Conservation (phyloP, 495 filamentous ascomycete genomes). For the Aspergillus bertholletiae region DNA sequence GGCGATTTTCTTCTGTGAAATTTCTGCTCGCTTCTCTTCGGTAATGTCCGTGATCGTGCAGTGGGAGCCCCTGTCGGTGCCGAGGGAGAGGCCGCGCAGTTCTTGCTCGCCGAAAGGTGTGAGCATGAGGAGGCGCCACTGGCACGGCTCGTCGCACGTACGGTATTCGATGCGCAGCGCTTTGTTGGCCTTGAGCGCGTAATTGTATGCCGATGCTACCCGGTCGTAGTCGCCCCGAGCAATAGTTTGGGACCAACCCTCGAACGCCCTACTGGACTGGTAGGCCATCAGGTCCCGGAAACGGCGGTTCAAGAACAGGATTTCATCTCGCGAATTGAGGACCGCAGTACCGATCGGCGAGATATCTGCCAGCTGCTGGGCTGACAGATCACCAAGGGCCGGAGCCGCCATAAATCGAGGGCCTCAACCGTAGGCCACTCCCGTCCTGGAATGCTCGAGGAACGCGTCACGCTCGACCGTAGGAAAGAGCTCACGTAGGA, state of each 20-base stretch:
- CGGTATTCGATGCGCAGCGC: slow-evolving; percentile 22
- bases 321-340: slow-evolving; percentile 17
- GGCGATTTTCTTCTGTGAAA: slow-evolving; percentile 55
- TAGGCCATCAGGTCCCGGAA: slow-evolving; percentile 17
- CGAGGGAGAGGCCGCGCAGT: slow-evolving; percentile 1
- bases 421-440: too few species aligned
- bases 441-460: too few species aligned
- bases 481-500: too few species aligned
- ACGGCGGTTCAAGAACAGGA: slow-evolving; percentile 17
- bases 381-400: slow-evolving; percentile 4
- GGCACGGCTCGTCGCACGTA: slow-evolving; percentile 1
- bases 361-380: slow-evolving; percentile 27
- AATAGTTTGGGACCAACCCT: slow-evolving; percentile 18
- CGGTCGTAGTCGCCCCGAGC: slow-evolving; percentile 19
- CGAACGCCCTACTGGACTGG: slow-evolving; percentile 2
- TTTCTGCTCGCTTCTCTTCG: slow-evolving; percentile 42
- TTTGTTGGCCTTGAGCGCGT: neutral
- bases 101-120: slow-evolving; percentile 9
- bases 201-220: slow-evolving; percentile 9
- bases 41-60: slow-evolving; percentile 40
- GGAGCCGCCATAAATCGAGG: neutral
- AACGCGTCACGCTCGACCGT: too few species aligned
- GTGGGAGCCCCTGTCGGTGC: slow-evolving; percentile 12
- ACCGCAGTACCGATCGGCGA: slow-evolving; percentile 25
- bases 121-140: slow-evolving; percentile 21